Evolutionary conservation across 805 yeast species (phyloP).

Genomic region (Saccharomycopsis oosterbeekiorum): DNA sequence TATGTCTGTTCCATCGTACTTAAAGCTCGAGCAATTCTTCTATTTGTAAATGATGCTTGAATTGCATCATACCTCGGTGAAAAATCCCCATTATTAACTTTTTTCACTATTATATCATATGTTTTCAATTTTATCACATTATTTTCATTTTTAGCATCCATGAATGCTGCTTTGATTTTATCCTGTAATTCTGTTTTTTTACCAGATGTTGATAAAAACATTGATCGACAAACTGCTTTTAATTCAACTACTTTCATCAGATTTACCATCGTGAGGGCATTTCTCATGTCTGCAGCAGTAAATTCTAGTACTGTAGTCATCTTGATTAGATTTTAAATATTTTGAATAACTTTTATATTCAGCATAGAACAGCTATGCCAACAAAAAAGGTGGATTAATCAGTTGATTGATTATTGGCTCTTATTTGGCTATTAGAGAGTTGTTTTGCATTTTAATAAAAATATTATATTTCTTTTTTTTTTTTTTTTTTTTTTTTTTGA

Average conservation of each 20-base stretch:
- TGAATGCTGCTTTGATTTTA: slow-evolving; percentile 39
- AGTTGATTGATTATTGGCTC: background rate
- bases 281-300: slow-evolving; percentile 1
- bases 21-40: slow-evolving; percentile 21
- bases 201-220: slow-evolving; percentile 44
- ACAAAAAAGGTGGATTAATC: background rate
- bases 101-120: slow-evolving; percentile 34
- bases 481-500: background rate
- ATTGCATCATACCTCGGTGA: slow-evolving; percentile 32
- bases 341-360: background rate
- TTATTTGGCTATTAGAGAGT: background rate
- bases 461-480: background rate
- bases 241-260: slow-evolving; percentile 31
- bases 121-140: slow-evolving; percentile 33
- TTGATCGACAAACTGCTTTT: slow-evolving; percentile 41
- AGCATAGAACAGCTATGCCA: background rate
- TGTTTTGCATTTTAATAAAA: background rate
- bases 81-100: slow-evolving; percentile 28
- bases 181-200: slow-evolving; percentile 52
- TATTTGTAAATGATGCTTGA: slow-evolving; percentile 16
- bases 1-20: slow-evolving; percentile 22
- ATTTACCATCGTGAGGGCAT: background rate
- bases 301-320: background rate
- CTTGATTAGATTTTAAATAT: background rate
- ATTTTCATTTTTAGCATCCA: slow-evolving; percentile 34